phyloP scores from a whole-genome alignment of 305 asterid genomes.

The Fraxinus dipetala region DNA sequence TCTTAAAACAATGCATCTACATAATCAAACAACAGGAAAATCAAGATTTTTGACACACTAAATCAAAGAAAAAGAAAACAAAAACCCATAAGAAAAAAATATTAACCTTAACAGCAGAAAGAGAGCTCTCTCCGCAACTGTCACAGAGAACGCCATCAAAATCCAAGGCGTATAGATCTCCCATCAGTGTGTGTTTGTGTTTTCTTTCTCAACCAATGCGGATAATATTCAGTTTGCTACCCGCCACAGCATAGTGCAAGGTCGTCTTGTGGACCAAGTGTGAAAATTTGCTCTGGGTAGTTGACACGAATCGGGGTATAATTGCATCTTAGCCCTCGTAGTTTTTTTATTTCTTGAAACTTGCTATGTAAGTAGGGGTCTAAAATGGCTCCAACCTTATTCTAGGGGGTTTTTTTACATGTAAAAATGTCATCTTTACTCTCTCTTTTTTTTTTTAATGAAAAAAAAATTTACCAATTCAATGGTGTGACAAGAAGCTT shows the following conservation, averaged over 20 bases:
- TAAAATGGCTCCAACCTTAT: too few species aligned
- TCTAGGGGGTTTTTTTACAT: too few species aligned
- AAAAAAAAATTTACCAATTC: too few species aligned
- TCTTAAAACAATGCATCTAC: constrained; percentile 28
- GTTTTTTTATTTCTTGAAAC: not conserved
- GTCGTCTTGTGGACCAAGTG: not conserved
- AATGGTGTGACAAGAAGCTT: too few species aligned
- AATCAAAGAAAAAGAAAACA: not conserved
- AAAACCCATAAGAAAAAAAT: not conserved
- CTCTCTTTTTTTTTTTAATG: too few species aligned
- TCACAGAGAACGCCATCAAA: constrained; percentile 95
- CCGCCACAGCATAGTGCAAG: constrained; percentile 32
- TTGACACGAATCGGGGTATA: too few species aligned
- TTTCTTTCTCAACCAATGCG: not conserved
- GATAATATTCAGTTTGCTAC: constrained; percentile 35
- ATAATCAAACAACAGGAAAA: not conserved
- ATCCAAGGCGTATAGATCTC: constrained; percentile 87
- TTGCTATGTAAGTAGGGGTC: too few species aligned
- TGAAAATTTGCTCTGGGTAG: too few species aligned
- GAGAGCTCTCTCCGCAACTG: constrained; percentile 96
- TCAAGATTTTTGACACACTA: not conserved
- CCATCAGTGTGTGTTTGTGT: constrained; percentile 37
- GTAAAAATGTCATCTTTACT: too few species aligned
- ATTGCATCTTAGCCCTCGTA: not conserved
- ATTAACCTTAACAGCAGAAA: constrained; percentile 62